phyloP scores from a whole-genome alignment of 805 yeast genomes.

The Schwanniomyces occidentalis region DNA sequence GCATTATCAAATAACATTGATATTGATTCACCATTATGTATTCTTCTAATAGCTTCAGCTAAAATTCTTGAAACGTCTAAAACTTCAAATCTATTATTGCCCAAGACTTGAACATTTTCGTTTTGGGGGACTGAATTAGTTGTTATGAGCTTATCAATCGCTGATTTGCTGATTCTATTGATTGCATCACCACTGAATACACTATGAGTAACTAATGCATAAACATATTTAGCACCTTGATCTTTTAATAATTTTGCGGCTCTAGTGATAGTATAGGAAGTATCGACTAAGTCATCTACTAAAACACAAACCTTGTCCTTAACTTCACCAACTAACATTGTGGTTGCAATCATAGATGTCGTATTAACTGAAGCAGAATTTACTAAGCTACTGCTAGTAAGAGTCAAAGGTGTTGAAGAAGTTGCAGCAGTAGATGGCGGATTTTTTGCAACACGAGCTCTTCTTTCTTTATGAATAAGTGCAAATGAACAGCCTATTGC shows the following conservation, averaged over 20 bases:
- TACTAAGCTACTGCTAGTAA: constrained; percentile 17
- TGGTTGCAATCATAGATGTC: constrained; percentile 74
- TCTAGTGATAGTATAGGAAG: constrained; percentile 86
- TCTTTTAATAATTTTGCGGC: constrained; percentile 91
- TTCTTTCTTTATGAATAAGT: constrained; percentile 89
- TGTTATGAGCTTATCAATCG: constrained; percentile 81
- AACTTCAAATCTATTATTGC: constrained; percentile 67
- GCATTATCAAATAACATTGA: constrained; percentile 91
- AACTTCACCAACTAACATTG: constrained; percentile 97
- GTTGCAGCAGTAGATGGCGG: constrained; percentile 29
- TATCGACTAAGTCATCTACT: constrained; percentile 91
- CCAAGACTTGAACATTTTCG: constrained; percentile 45
- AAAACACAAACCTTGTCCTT: constrained; percentile 82
- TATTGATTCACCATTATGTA: constrained; percentile 95
- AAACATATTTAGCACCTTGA: constrained; percentile 86
- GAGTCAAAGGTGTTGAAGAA: constrained; percentile 11
- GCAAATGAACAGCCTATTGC: constrained; percentile 87
- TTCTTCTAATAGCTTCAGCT: constrained; percentile 94
- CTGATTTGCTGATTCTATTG: constrained; percentile 61
- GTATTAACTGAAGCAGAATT: constrained; percentile 23
- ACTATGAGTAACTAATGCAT: constrained; percentile 90
- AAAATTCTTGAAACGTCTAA: constrained; percentile 85
- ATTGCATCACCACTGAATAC: constrained; percentile 91
- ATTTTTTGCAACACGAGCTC: constrained; percentile 44
- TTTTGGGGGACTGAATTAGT: constrained; percentile 91